phyloP scores from a whole-genome alignment of 31 red algal species.

The Porphyra umbilicalis region DNA sequence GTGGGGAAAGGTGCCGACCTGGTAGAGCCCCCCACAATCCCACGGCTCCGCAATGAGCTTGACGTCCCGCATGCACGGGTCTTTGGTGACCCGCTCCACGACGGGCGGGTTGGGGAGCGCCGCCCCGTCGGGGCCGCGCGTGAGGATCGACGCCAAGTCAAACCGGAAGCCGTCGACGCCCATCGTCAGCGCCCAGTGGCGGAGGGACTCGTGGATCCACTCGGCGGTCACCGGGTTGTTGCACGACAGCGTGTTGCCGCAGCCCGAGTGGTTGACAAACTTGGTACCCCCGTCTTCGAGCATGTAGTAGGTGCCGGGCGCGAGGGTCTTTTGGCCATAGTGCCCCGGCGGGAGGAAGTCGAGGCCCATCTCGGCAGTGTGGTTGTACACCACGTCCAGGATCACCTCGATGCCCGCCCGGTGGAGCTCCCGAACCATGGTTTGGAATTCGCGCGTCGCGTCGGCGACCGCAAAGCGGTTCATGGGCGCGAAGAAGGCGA shows the following conservation, averaged over 20 bases:
- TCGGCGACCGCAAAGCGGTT: conserved; percentile 47
- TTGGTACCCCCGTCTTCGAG: conserved; percentile 33
- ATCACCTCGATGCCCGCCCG: conserved; percentile 94
- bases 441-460: conserved; percentile 55
- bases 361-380: conserved; percentile 91
- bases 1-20: conserved; percentile 93
- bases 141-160: conserved; percentile 78
- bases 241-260: conserved; percentile 86
- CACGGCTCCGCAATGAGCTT: conserved; percentile 99
- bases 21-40: conserved; percentile 91
- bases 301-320: conserved; percentile 76
- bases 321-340: conserved; percentile 79
- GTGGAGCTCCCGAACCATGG: conserved; percentile 96
- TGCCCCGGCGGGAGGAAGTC: conserved; percentile 62
- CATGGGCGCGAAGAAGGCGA: conserved; percentile 81
- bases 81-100: conserved; percentile 67
- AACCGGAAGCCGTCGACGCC: conserved; percentile 99
- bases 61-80: conserved; percentile 67
- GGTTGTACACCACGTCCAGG: conserved; percentile 98
- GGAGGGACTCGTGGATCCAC: conserved; percentile 64
- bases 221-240: conserved; percentile 70
- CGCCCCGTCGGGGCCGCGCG: conserved; percentile 45
- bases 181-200: conserved; percentile 82
- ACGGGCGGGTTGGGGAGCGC: conserved; percentile 40
- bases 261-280: conserved; percentile 84